These are phyloP conservation scores for Papiliotrema flavescens DNA, from an alignment of 1,284 basidiomycete genomes.

Conservation along the genomic window DNA sequence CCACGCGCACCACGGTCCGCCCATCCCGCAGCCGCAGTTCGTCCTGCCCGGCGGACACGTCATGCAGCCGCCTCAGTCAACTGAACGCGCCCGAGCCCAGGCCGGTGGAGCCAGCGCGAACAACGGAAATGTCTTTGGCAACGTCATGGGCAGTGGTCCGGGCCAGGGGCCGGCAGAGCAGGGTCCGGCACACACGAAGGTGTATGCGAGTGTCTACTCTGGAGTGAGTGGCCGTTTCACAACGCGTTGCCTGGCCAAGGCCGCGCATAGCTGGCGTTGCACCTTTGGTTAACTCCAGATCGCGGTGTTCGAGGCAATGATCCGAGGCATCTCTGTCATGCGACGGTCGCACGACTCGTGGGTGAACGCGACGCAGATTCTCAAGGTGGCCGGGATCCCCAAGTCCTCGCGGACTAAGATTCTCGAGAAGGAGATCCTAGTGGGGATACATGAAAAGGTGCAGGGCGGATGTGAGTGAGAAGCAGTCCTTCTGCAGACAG, in stretches of 20 bases:
- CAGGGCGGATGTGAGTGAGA: conserved; percentile 74
- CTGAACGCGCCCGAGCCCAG: conserved; percentile 2
- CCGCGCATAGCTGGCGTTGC: too few relatives aligned
- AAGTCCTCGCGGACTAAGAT: conserved; percentile 97
- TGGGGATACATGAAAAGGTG: conserved; percentile 96
- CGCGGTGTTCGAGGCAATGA: conserved; percentile 88
- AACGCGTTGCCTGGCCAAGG: too few relatives aligned
- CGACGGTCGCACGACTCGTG: conserved; percentile 86
- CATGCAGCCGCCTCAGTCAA: conserved; percentile 1
- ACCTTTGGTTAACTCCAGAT: conserved; percentile 35
- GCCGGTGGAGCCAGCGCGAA: not conserved
- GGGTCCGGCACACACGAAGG: conserved; percentile 23
- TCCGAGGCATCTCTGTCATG: conserved; percentile 98
- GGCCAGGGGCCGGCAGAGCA: conserved; percentile 34
- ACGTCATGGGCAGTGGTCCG: conserved; percentile 40
- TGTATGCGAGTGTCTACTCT: conserved; percentile 48
- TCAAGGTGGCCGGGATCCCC: conserved; percentile 97
- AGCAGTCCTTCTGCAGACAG: too few relatives aligned
- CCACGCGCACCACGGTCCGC: conserved; percentile 9
- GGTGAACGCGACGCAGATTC: conserved; percentile 93
- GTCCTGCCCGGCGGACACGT: conserved; percentile 1
- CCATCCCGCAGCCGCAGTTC: conserved; percentile 7
- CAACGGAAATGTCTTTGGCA: conserved; percentile 36
- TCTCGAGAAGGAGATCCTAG: conserved; percentile 93
- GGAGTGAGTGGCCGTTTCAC: conserved; percentile 30